Conservation (phyloP, 371 early-diverging fungal species). For the Syncephalastrum sp. region DNA sequence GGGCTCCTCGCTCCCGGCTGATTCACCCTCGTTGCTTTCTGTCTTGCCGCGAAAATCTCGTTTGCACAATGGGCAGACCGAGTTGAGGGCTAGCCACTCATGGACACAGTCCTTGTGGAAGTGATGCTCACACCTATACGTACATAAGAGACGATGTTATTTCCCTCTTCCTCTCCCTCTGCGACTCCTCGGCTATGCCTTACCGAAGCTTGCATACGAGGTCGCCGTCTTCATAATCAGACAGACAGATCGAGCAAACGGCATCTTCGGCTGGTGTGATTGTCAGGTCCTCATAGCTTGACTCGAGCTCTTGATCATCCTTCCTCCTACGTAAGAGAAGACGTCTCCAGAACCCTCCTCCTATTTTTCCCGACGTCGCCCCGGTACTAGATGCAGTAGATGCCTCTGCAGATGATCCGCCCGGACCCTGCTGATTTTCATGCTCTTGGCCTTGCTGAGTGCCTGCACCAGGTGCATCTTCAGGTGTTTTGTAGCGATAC, state of each 20-base stretch:
- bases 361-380: not conserved
- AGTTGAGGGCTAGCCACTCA: conserved; percentile 32
- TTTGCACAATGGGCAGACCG: conserved; percentile 36
- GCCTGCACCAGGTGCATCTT: not conserved
- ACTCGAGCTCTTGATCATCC: conserved; percentile 10
- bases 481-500: conserved; percentile 20
- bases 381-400: too few species aligned
- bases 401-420: not conserved
- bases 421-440: too few species aligned
- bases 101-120: conserved; percentile 34
- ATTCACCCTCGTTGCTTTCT: not conserved
- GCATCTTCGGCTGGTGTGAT: conserved; percentile 42
- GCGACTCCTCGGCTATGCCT: not conserved
- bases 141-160: not conserved
- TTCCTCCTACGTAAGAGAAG: conserved; percentile 7
- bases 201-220: conserved; percentile 55
- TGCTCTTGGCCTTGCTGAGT: not conserved
- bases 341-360: conserved; percentile 1
- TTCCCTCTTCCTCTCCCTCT: not conserved
- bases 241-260: conserved; percentile 62
- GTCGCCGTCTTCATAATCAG: conserved; percentile 61
- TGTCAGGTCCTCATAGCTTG: conserved; percentile 16
- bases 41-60: conserved; percentile 24
- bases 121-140: conserved; percentile 39
- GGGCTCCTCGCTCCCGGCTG: too few species aligned